Percentiles rank a stretch among this genome's conserved stretches.
These are phyloP conservation scores for Salix udensis DNA, from an alignment of 345 rosid species.

Conservation along the genomic window DNA sequence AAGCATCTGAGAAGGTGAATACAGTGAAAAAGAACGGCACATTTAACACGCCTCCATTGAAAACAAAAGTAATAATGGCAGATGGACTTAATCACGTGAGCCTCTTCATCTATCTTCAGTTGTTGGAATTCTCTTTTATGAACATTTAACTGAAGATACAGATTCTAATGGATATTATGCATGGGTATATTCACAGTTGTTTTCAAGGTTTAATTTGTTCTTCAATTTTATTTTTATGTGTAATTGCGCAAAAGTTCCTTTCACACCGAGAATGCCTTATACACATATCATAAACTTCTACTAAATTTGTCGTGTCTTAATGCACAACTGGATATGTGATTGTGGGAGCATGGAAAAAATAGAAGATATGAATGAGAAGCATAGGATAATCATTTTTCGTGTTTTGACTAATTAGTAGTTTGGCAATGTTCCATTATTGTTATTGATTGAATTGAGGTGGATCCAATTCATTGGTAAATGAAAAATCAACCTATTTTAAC, in stretches of 20 bases:
- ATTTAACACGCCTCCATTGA: slow-evolving; percentile 31
- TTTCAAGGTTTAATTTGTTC: neutral
- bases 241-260: neutral
- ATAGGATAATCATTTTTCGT: neutral
- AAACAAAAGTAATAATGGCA: slow-evolving; percentile 59
- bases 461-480: no score
- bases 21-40: slow-evolving; percentile 41
- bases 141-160: neutral
- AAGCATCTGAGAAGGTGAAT: slow-evolving; percentile 50
- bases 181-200: neutral
- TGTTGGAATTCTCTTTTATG: neutral
- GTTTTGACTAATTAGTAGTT: neutral
- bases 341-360: neutral
- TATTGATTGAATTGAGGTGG: no score
- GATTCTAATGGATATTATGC: neutral
- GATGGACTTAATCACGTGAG: slow-evolving; percentile 61
- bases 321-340: neutral
- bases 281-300: neutral
- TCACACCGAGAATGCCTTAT: neutral
- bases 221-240: neutral
- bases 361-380: neutral
- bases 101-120: neutral
- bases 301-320: neutral
- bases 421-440: neutral
- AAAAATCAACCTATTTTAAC: no score